A percentile compares a stretch with the other conserved stretches of the same genome.
These are phyloP conservation scores for Lasiodiplodia sp. DNA, from an alignment of 2,329 filamentous ascomycete species.

Conservation along the genomic window DNA sequence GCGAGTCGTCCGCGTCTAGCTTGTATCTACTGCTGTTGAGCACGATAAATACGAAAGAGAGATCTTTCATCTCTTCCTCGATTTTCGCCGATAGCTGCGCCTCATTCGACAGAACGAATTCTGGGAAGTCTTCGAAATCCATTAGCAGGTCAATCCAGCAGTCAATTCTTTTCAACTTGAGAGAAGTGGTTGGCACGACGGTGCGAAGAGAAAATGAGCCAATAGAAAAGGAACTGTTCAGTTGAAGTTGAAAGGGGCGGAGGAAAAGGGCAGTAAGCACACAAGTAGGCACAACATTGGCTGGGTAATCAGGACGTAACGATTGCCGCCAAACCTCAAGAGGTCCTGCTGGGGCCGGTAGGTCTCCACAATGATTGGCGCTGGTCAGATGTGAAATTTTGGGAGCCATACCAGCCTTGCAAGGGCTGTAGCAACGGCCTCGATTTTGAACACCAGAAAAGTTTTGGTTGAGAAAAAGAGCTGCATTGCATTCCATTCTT, in stretches of 20 bases:
- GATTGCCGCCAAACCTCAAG: not conserved
- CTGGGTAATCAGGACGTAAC: not conserved
- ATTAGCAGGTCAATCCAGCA: too few relatives aligned
- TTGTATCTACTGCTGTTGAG: too few relatives aligned
- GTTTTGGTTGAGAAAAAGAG: not conserved
- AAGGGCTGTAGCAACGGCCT: not conserved
- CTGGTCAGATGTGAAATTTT: not conserved
- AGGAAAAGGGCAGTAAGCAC: not conserved
- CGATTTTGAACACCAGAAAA: not conserved
- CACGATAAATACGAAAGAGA: too few relatives aligned
- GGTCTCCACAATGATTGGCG: not conserved
- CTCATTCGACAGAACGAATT: too few relatives aligned
- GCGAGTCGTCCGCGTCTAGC: too few relatives aligned
- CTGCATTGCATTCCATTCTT: conserved; percentile 19
- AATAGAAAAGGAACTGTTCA: too few relatives aligned
- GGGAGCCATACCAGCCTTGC: not conserved
- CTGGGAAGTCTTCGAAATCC: too few relatives aligned
- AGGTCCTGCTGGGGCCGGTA: not conserved
- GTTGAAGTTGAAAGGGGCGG: not conserved
- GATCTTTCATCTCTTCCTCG: too few relatives aligned
- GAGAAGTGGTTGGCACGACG: too few relatives aligned
- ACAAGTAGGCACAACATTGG: not conserved
- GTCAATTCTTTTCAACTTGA: too few relatives aligned
- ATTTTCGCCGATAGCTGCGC: too few relatives aligned
- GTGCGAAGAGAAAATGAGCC: too few relatives aligned